Evolutionary conservation across 169 alveolate genomes (phyloP).

Genomic region (Eimeria maxima): DNA sequence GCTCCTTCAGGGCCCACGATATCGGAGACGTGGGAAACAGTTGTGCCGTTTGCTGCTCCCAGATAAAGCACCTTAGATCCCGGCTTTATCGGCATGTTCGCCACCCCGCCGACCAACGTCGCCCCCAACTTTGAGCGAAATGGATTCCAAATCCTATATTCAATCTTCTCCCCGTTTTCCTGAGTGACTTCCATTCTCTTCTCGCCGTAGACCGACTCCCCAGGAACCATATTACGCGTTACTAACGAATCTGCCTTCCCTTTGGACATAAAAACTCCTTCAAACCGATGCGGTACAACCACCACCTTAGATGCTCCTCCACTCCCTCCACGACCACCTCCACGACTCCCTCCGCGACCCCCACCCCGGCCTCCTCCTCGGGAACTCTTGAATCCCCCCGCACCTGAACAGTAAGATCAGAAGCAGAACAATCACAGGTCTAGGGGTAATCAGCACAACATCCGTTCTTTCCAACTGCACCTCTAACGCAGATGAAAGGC

Average conservation of each 20-base stretch:
- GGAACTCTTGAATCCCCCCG: constrained; percentile 58
- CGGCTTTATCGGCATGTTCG: constrained; percentile 97
- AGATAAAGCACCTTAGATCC: constrained; percentile 98
- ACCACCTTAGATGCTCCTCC: constrained; percentile 95
- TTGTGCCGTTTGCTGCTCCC: constrained; percentile 92
- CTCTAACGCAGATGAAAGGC: background rate
- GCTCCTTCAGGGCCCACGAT: constrained; percentile 99
- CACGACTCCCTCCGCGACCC: constrained; percentile 73
- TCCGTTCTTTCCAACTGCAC: background rate
- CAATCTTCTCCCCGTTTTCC: constrained; percentile 91
- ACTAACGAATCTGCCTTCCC: constrained; percentile 98
- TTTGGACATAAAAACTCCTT: constrained; percentile 98
- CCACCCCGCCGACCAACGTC: constrained; percentile 98
- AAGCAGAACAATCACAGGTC: background rate
- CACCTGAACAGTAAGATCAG: constrained; percentile 46
- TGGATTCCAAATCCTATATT: constrained; percentile 99
- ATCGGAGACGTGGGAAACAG: constrained; percentile 99
- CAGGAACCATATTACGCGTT: constrained; percentile 98
- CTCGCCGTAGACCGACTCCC: constrained; percentile 99
- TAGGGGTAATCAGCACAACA: background rate
- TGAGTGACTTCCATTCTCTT: constrained; percentile 94
- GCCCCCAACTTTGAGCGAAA: constrained; percentile 99
- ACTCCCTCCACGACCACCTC: constrained; percentile 56
- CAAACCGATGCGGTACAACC: constrained; percentile 97
- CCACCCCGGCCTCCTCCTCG: constrained; percentile 64